A percentile compares a stretch with the other conserved stretches of the same genome.
Conservation (phyloP, 495 filamentous ascomycete species). For the Lepraria neglecta region DNA sequence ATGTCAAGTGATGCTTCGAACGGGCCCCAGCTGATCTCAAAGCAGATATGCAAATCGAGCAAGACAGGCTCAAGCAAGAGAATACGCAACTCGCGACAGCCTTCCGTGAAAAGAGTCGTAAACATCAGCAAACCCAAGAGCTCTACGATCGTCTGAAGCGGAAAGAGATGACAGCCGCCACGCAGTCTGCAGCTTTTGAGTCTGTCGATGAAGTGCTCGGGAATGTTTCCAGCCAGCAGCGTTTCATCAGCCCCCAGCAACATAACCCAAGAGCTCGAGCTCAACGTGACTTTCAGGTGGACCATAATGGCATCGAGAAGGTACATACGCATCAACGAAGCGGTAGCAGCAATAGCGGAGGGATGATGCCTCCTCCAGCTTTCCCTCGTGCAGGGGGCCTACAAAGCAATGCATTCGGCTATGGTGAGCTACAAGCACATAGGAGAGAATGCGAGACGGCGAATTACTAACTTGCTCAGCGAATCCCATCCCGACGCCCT, state of each 20-base stretch:
- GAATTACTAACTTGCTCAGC: conserved; percentile 5
- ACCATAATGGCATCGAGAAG: conserved; percentile 39
- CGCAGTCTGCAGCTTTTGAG: conserved; percentile 63
- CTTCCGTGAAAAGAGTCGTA: conserved; percentile 66
- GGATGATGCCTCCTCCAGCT: conserved; percentile 29
- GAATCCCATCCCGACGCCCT: conserved; percentile 22
- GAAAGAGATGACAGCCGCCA: conserved; percentile 59
- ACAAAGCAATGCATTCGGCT: conserved; percentile 11
- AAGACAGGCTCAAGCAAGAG: conserved; percentile 63
- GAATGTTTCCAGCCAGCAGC: conserved; percentile 21
- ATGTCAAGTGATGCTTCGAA: conserved; percentile 18
- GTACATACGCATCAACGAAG: conserved; percentile 44
- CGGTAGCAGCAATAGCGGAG: conserved; percentile 37
- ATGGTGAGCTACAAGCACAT: neutral
- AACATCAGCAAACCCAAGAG: conserved; percentile 71
- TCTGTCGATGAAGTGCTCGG: conserved; percentile 48
- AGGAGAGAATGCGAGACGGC: neutral
- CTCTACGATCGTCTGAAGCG: conserved; percentile 80
- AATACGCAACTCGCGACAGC: conserved; percentile 67
- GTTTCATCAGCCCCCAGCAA: conserved; percentile 19
- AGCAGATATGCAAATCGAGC: conserved; percentile 58
- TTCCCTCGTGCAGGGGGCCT: conserved; percentile 13
- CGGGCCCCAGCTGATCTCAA: conserved; percentile 8
- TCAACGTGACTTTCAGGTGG: conserved; percentile 29
- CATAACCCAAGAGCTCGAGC: conserved; percentile 28